A percentile compares a stretch with the other conserved stretches of the same genome.
Evolutionary conservation across 176 grass and related monocot species (phyloP).

Genomic region (Musa acuminata): DNA sequence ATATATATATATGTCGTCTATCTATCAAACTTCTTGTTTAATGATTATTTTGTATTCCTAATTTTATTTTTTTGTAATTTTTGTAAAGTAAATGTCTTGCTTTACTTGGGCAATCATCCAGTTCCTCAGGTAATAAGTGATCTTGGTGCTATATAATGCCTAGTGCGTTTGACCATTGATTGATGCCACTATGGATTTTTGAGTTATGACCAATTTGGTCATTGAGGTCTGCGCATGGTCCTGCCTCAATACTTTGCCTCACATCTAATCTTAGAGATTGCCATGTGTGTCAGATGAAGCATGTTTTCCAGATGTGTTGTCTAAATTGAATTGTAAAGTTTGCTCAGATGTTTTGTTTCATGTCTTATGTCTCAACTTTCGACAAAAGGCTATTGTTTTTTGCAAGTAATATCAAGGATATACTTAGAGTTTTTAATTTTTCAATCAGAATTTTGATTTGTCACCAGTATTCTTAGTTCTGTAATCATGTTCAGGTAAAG

Average conservation of each 20-base stretch:
- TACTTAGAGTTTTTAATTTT: background rate
- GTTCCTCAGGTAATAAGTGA: no score
- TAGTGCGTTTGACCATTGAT: background rate
- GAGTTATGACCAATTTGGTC: background rate
- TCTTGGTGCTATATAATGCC: no score
- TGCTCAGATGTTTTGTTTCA: background rate
- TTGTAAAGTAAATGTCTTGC: no score
- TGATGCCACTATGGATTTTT: background rate
- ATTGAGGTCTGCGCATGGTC: background rate
- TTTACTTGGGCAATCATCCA: no score
- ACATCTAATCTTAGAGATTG: background rate
- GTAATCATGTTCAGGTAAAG: constrained; percentile 38
- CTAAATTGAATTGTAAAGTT: background rate
- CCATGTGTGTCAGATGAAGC: background rate
- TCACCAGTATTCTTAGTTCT: constrained; percentile 14
- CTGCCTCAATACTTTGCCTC: background rate
- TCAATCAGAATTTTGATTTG: background rate
- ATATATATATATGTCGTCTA: no score
- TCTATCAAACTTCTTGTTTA: no score
- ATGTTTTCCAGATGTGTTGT: no score
- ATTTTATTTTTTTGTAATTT: no score
- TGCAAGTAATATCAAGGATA: no score
- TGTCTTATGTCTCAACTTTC: no score
- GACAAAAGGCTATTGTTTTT: no score
- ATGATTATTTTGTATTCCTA: no score